Base-by-base conservation (phyloP, 345 rosid species). In the Eucalyptus microcorys region DNA sequence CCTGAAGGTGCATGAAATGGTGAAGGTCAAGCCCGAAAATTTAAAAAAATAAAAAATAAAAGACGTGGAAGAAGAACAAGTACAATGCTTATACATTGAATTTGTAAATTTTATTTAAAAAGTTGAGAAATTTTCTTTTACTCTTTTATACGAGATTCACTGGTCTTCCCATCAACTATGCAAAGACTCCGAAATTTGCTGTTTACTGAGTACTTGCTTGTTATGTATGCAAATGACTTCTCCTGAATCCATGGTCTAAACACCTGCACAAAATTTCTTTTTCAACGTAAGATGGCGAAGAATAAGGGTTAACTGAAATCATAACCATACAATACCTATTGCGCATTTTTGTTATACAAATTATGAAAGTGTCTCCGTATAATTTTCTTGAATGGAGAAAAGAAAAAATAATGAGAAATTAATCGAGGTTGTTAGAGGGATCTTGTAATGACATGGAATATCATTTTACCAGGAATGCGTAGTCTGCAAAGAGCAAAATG, bases 241-340 rank as follows among this genome's bases (percentile, higher is more conserved):
- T 87, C 88, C 76, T 92, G 92, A 84, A 93, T 93, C 95, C 94
- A 92, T 24, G 95, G 96, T 81, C 64, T 42, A 55, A 94, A 93
- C 12, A 92, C 88, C 96, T 93, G 92, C 32, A 86, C 32, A 59
- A 87, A 8, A 52, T 34, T 86, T 87, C 48, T 5, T 17, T 13
- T 52, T 45, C 79, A 14, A 53, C 4, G 9, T 40, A 16, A 52
- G 42, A 66, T 15, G 3, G 16, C 0, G 1, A 66, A 66, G 22
- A 66, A 15, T 8, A 66, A 32, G 22, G 22, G 17, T 27, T 42
- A 9, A 19, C 32, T 30, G 71, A 55, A 53, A 32, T 37, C 27
- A 49, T 32, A 49, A 17, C 37, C 37, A 64, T 30, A 30, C 8
- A 64, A n/a, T 30, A 64, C 34, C 71, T n/a, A n/a, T n/a, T n/a